These are phyloP conservation scores for Globisporangium heterothallicum DNA, from an alignment of 352 stramenopile species.

Conservation along the genomic window DNA sequence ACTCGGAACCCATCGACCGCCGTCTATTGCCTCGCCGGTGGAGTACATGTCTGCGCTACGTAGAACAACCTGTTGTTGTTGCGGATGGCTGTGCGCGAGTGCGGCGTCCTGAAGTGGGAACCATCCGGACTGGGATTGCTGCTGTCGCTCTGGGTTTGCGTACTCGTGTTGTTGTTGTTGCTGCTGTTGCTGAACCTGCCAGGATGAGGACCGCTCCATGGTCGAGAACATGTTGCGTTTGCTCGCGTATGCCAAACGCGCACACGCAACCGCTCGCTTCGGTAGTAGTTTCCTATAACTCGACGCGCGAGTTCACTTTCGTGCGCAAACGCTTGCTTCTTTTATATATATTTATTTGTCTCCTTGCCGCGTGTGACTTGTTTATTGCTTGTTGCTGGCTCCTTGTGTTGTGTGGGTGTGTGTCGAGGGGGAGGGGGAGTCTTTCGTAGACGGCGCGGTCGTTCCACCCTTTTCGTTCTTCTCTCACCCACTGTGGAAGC, in stretches of 20 bases:
- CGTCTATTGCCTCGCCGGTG: background rate
- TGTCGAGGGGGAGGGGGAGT: no score
- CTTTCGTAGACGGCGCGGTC: constrained; percentile 5
- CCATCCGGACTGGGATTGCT: constrained; percentile 42
- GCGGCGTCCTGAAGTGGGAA: constrained; percentile 42
- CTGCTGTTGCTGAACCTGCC: constrained; percentile 9
- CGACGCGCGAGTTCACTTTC: background rate
- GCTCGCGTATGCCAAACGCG: constrained; percentile 3
- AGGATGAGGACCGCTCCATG: constrained; percentile 7
- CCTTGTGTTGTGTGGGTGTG: constrained; percentile 8
- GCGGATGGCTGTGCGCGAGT: constrained; percentile 11
- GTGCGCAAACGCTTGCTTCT: background rate
- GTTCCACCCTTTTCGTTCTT: constrained; percentile 6
- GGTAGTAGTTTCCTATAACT: background rate
- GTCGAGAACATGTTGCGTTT: constrained; percentile 6
- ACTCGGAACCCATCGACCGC: background rate
- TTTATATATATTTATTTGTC: no score
- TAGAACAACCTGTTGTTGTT: background rate
- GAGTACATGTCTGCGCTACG: background rate
- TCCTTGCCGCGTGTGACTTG: background rate
- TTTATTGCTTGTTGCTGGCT: constrained; percentile 4
- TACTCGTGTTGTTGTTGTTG: constrained; percentile 10
- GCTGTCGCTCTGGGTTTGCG: constrained; percentile 1
- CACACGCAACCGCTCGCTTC: background rate
- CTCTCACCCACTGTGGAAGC: background rate